Percentiles rank a stretch among this genome's conserved stretches.
Conservation (phyloP, 139 green algal species). For the Chlorella sp. region DNA sequence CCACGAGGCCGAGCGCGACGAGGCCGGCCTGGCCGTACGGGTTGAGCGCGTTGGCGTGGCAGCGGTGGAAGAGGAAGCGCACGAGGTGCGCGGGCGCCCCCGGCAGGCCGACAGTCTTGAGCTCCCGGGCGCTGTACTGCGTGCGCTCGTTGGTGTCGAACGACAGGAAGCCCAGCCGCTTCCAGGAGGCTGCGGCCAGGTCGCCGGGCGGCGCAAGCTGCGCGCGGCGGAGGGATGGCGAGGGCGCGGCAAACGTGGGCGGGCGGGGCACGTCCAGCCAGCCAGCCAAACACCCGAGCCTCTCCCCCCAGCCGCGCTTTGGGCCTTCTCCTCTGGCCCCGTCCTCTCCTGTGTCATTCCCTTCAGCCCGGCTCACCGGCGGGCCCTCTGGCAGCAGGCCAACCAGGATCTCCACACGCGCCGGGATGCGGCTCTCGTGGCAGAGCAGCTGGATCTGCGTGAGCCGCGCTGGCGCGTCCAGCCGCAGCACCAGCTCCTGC, state of each 20-base stretch:
- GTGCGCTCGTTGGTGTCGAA: conserved; percentile 92
- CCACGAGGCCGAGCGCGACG: conserved; percentile 86
- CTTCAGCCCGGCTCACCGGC: too few relatives aligned
- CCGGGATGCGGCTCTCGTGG: conserved; percentile 95
- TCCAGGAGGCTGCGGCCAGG: conserved; percentile 41
- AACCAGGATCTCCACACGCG: conserved; percentile 82
- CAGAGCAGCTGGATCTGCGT: conserved; percentile 91
- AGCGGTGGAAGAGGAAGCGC: conserved; percentile 74
- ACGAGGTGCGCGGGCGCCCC: conserved; percentile 53
- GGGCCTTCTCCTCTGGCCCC: too few relatives aligned
- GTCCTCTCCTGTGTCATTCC: too few relatives aligned
- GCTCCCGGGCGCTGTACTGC: conserved; percentile 78
- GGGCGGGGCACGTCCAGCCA: too few relatives aligned
- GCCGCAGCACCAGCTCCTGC: conserved; percentile 74
- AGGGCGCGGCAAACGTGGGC: not conserved
- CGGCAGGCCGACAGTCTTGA: conserved; percentile 82
- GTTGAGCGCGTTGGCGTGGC: conserved; percentile 92
- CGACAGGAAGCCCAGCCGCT: conserved; percentile 83
- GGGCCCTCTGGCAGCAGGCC: conserved; percentile 36
- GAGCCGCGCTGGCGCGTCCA: conserved; percentile 72
- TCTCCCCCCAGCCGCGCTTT: too few relatives aligned
- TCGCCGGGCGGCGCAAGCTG: not conserved
- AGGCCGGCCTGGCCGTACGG: conserved; percentile 90
- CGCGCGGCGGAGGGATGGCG: not conserved
- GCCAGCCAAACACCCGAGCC: too few relatives aligned